Conservation (phyloP, 257 asterid species). For the Solanum verrucosum region DNA sequence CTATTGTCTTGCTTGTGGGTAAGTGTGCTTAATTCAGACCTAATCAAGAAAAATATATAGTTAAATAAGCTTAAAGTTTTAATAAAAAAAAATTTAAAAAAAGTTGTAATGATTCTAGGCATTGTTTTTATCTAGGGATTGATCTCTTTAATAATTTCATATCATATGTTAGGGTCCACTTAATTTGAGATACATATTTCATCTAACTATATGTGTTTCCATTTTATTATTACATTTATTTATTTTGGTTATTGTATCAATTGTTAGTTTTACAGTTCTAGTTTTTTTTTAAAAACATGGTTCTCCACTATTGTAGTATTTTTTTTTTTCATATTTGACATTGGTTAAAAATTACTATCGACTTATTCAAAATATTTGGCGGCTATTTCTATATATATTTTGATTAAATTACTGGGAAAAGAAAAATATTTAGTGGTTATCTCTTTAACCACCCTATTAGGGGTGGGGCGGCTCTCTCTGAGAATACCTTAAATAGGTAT, state of each 20-base stretch:
- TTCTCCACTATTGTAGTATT: neutral
- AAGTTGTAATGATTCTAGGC: constrained; percentile 5
- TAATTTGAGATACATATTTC: neutral
- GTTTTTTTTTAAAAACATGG: too few species aligned
- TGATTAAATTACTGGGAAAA: accelerated
- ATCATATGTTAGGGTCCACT: neutral
- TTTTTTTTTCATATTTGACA: neutral
- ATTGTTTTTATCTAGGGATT: constrained; percentile 1
- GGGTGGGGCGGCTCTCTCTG: too few species aligned
- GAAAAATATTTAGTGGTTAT: neutral
- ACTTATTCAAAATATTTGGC: accelerated
- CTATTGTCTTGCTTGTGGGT: constrained; percentile 62
- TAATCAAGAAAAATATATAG: neutral
- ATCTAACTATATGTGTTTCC: neutral
- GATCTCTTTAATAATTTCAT: neutral
- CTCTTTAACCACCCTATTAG: too few species aligned
- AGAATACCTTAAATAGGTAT: too few species aligned
- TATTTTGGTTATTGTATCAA: neutral
- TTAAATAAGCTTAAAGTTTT: neutral
- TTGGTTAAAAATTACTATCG: neutral
- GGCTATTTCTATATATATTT: neutral
- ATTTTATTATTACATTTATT: neutral
- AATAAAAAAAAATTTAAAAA: neutral
- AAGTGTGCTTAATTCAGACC: constrained; percentile 10
- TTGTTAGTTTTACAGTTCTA: neutral